Base-by-base conservation (phyloP, 768 basidiomycete genomes). In the Nevesoporus exiguus region DNA sequence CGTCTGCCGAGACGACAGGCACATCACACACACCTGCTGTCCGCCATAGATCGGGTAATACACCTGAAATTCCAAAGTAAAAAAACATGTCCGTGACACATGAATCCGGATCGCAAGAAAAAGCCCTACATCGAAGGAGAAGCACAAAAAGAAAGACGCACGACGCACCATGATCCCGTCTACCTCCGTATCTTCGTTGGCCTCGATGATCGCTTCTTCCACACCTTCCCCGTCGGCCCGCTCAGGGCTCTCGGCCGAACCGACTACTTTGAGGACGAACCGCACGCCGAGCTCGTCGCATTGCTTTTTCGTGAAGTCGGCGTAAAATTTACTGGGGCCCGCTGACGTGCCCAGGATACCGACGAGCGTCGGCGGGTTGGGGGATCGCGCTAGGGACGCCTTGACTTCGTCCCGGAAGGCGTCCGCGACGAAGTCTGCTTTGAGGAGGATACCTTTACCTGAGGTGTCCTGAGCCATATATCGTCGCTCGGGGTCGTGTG, bases 21-120 rank as follows among this genome's bases (percentile, higher is more conserved):
- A 17, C 9, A 33, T 15, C 24, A n/a, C 55, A 54, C 84, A 22
- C 8, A 91, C 91, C 83, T 93, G 92, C 56, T 84, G 85, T 33
- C 77, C 83, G 22, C 96, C 96, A 64, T 91, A 97, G 60, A 98
- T 96, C 2, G 97, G 97, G 73, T 92, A 99, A 72, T 98, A 97
- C 11, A 95, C 90, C 92, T 93, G n/a, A 17, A 5, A 45, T 24
- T 4, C 24, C 31, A 11, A 33, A 33, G 13, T 9, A 33, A 6
- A 9, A 5, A 14, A 10, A 14, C 31, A 6, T 11, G 31, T 7
- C 30, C 48, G 14, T 4, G n/a, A n/a, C n/a, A n/a, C 40, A 21
- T 51, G 19, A 21, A 36, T 34, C 27, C 43, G 46, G 29, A n/a
- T 11, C 27, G 27, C 27, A 29, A 29, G n/a, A n/a, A 29, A 21